These are phyloP conservation scores for Lepidium sativum DNA, from an alignment of 345 rosid genomes.

Conservation along the genomic window DNA sequence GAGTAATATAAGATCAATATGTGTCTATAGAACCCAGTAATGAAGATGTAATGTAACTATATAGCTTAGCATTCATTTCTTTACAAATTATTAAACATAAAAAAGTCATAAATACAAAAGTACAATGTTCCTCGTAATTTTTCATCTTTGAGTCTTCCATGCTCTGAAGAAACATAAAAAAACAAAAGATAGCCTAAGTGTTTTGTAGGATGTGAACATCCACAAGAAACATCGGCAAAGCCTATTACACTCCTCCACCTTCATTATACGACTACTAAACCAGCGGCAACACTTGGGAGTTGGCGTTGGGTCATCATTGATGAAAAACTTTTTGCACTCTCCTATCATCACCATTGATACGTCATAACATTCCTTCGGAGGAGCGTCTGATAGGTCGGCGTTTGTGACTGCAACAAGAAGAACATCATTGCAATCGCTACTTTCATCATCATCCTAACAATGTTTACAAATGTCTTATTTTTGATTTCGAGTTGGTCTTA, in stretches of 20 bases:
- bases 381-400: too few species aligned
- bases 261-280: neutral
- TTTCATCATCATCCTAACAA: too few species aligned
- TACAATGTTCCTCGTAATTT: neutral
- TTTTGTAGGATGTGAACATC: too few species aligned
- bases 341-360: too few species aligned
- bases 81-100: neutral
- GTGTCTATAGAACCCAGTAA: constrained; percentile 1
- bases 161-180: constrained; percentile 1
- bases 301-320: constrained; percentile 1
- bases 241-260: neutral
- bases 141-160: neutral
- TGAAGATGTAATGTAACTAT: constrained; percentile 20
- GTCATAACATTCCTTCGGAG: too few species aligned
- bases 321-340: neutral
- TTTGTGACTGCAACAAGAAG: too few species aligned
- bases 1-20: neutral
- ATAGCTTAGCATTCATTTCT: neutral
- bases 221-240: too few species aligned
- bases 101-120: neutral
- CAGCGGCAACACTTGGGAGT: constrained; percentile 17
- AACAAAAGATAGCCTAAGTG: too few species aligned
- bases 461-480: too few species aligned
- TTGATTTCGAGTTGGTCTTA: too few species aligned
- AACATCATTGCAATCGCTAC: too few species aligned